Evolutionary conservation across 2,329 filamentous ascomycete genomes (phyloP).

Genomic region (Plenodomus tracheiphilus): DNA sequence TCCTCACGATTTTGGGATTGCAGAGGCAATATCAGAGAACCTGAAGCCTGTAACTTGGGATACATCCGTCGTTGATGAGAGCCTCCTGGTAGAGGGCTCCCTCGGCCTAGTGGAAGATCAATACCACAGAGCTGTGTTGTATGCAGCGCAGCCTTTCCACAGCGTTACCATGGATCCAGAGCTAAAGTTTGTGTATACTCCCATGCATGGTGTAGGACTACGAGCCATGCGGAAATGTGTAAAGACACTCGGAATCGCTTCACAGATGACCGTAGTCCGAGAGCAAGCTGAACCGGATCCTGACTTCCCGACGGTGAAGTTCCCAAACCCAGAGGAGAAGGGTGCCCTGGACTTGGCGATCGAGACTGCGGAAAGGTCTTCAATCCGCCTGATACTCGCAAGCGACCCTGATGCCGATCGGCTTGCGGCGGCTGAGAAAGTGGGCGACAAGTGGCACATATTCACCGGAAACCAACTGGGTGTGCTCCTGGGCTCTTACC

Average conservation of each 20-base stretch:
- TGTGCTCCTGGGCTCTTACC: slow-evolving; percentile 60
- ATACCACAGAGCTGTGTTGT: slow-evolving; percentile 51
- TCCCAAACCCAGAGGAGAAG: slow-evolving; percentile 68
- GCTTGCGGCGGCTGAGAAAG: slow-evolving; percentile 63
- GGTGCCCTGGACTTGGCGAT: slow-evolving; percentile 65
- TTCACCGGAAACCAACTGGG: slow-evolving; percentile 69
- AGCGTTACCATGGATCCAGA: slow-evolving; percentile 24
- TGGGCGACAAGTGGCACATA: slow-evolving; percentile 60
- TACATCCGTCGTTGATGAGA: slow-evolving; percentile 47
- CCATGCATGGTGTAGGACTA: slow-evolving; percentile 61
- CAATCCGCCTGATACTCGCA: slow-evolving; percentile 59
- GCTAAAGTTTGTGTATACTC: slow-evolving; percentile 57
- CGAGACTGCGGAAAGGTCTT: slow-evolving; percentile 55
- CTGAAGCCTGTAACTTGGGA: slow-evolving; percentile 57
- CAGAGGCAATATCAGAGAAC: slow-evolving; percentile 59
- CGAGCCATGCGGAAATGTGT: slow-evolving; percentile 50
- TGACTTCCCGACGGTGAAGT: slow-evolving; percentile 65
- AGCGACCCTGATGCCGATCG: slow-evolving; percentile 69
- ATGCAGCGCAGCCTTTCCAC: slow-evolving; percentile 38
- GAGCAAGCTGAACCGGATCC: slow-evolving; percentile 62
- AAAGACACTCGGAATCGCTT: slow-evolving; percentile 44
- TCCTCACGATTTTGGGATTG: slow-evolving; percentile 63
- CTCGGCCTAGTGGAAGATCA: slow-evolving; percentile 47
- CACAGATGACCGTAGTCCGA: slow-evolving; percentile 53
- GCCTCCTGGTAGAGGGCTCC: slow-evolving; percentile 47